Conservation (phyloP, 306 rosid species). For the Spatholobus suberectus region DNA sequence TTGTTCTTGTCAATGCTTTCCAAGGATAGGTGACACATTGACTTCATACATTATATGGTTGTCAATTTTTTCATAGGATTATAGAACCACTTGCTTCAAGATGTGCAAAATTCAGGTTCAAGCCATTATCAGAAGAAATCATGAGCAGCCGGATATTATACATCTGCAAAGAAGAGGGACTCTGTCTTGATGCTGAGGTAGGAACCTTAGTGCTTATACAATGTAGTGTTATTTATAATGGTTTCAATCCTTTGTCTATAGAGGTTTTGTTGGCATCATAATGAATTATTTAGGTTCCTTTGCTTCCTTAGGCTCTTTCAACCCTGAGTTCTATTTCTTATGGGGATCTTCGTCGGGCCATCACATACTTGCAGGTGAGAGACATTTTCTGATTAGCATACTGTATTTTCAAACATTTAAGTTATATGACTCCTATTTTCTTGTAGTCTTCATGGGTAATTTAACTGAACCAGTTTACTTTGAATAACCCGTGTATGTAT, state of each 20-base stretch:
- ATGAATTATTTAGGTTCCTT: slow-evolving; percentile 23
- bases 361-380: slow-evolving; percentile 89
- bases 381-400: background rate
- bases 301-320: slow-evolving; percentile 70
- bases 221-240: slow-evolving; percentile 12
- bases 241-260: slow-evolving; percentile 11
- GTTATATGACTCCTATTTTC: background rate
- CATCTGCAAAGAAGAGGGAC: slow-evolving; percentile 87
- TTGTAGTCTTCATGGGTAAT: background rate
- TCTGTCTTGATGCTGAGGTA: slow-evolving; percentile 84
- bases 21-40: slow-evolving; percentile 9
- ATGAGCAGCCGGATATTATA: slow-evolving; percentile 74
- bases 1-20: slow-evolving; percentile 1
- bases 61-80: slow-evolving; percentile 64
- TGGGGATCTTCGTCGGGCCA: slow-evolving; percentile 98
- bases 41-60: slow-evolving; percentile 22
- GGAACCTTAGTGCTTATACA: slow-evolving; percentile 21
- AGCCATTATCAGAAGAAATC: slow-evolving; percentile 89
- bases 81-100: slow-evolving; percentile 98
- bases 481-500: background rate
- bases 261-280: slow-evolving; percentile 11
- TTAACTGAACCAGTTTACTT: slow-evolving; percentile 11
- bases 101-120: slow-evolving; percentile 98
- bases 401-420: slow-evolving; percentile 2
- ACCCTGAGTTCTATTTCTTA: slow-evolving; percentile 86